These are phyloP conservation scores for Combretum micranthum DNA, from an alignment of 345 rosid genomes.

Conservation along the genomic window DNA sequence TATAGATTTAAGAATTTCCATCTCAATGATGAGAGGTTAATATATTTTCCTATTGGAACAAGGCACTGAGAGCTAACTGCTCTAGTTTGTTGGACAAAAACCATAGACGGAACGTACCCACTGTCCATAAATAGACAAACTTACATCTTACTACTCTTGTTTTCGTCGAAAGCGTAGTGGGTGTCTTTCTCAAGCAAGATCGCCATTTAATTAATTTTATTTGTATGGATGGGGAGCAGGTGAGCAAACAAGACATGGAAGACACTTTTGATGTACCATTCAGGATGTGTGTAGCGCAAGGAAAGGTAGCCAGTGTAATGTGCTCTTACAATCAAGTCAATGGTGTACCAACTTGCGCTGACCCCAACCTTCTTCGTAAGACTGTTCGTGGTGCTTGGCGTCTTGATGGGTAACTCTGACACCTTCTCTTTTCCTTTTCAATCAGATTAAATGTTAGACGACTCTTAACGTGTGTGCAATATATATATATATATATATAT, in stretches of 20 bases:
- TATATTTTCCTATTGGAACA: no score
- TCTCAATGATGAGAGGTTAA: no score
- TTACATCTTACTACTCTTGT: no score
- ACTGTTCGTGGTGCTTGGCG: constrained; percentile 64
- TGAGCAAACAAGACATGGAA: constrained; percentile 71
- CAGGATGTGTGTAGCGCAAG: constrained; percentile 72
- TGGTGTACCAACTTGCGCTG: constrained; percentile 80
- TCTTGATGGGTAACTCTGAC: constrained; percentile 53
- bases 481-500: no score
- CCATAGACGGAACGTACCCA: no score
- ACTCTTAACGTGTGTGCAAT: no score
- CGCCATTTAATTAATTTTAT: neutral
- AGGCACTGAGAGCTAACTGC: no score
- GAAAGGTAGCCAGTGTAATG: constrained; percentile 80
- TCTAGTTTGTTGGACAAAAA: no score
- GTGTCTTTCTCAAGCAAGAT: neutral
- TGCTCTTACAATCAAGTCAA: constrained; percentile 91
- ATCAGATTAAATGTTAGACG: neutral
- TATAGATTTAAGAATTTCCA: no score
- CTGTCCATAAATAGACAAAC: no score
- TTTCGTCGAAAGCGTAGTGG: no score
- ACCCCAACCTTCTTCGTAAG: constrained; percentile 52
- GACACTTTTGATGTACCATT: constrained; percentile 80
- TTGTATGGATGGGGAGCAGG: constrained; percentile 41
- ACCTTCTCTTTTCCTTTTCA: neutral